Conservation (phyloP, 257 asterid genomes). For the Forsythia viridissima region DNA sequence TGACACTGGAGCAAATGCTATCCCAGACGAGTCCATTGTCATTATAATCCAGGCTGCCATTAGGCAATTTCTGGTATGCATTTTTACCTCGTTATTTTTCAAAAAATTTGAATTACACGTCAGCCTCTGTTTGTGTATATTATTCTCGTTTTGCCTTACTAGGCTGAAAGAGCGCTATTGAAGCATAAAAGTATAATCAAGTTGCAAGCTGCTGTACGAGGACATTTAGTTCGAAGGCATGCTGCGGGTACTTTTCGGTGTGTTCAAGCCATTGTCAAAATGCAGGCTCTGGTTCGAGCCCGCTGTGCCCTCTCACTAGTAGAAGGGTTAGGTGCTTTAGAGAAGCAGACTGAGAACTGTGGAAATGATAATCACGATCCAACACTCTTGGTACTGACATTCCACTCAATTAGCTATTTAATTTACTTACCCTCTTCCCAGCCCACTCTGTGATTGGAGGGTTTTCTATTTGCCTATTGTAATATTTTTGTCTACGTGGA, state of each 20-base stretch:
- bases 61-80: constrained; percentile 72
- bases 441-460: neutral
- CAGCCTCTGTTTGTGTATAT: constrained; percentile 9
- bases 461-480: constrained; percentile 5
- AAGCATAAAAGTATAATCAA: constrained; percentile 60
- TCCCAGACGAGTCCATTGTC: constrained; percentile 52
- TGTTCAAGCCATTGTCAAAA: constrained; percentile 82
- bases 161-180: constrained; percentile 67
- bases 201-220: constrained; percentile 95
- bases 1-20: constrained; percentile 33
- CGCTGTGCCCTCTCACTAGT: constrained; percentile 43
- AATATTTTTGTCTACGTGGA: neutral
- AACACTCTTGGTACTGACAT: constrained; percentile 23
- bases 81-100: constrained; percentile 16
- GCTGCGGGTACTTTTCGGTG: constrained; percentile 96
- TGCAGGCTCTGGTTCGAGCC: constrained; percentile 89
- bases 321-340: constrained; percentile 32
- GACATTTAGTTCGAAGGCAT: constrained; percentile 79
- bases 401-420: constrained; percentile 17
- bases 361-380: constrained; percentile 27
- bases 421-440: neutral
- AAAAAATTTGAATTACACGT: constrained; percentile 13
- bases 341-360: constrained; percentile 30
- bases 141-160: constrained; percentile 27
- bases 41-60: constrained; percentile 70